Evolutionary conservation across 139 green algal species (phyloP).

Genomic region (Eudorina sp.): DNA sequence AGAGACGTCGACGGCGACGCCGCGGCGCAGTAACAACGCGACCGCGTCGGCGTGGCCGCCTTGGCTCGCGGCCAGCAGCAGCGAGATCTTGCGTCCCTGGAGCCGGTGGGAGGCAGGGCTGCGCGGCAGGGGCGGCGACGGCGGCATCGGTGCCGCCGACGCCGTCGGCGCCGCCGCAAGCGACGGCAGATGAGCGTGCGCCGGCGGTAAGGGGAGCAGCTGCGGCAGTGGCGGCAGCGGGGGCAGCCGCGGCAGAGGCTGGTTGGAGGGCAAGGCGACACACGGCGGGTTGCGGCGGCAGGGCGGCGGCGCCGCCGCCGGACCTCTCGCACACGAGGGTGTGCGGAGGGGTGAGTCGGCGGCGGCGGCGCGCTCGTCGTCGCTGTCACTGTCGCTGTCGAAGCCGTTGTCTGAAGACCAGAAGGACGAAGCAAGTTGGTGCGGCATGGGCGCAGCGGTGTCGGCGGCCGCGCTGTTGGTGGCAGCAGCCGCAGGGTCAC

Average conservation of each 20-base stretch:
- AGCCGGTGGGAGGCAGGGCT: no score
- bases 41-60: not conserved
- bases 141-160: not conserved
- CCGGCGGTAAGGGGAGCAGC: not conserved
- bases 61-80: not conserved
- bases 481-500: no score
- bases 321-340: not conserved
- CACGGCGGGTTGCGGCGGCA: not conserved
- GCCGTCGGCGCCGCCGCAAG: not conserved
- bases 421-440: no score
- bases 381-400: not conserved
- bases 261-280: no score
- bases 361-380: not conserved
- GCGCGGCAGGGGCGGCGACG: not conserved
- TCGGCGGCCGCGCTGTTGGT: not conserved
- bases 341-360: no score
- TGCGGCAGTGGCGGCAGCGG: not conserved
- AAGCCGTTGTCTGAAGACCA: not conserved
- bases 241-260: not conserved
- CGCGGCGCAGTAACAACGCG: not conserved
- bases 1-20: not conserved
- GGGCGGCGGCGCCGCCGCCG: not conserved
- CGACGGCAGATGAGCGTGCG: not conserved
- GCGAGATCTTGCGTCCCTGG: not conserved
- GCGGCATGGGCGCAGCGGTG: not conserved